Base-by-base conservation (phyloP, 805 yeast species). In the Sugiyamaella marilandica region DNA sequence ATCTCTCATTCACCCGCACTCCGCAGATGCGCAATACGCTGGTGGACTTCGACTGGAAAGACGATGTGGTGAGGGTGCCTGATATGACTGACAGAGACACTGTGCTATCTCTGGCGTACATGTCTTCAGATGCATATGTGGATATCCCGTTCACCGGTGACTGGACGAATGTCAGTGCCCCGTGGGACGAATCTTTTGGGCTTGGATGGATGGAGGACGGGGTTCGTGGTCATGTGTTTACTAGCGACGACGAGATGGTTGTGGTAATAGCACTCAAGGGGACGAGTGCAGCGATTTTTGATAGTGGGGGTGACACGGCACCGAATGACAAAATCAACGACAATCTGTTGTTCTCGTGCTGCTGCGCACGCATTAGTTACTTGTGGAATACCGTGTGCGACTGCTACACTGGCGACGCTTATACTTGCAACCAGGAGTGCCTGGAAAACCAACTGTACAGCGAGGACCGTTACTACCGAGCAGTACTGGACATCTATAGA, bases 361-460 rank as follows among this genome's bases (percentile, higher is more conserved):
- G 99, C 67, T 94, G 99, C 71, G 98, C 96, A 0, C 77, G 97
- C 36, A 85, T 92, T 1, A 81, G 94, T 36, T 90, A 89, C 59
- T 70, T 88, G 69, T 94, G 98, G 99, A 81, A 85, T 7, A 86
- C 97, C 0, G 98, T 90, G 0, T 94, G 99, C 70, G 97, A 90
- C 67, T 94, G 99, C 66, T 92, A 85, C 64, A 80, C 82, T 56
- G 72, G 72, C 16, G 81, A 79, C 49, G 79, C 95, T 0, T 88
- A 87, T 67, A 87, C 92, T 0, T 94, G 99, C 70, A 84, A 90
- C 68, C 94, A 89, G 68, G 78, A 78, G 54, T 94, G 99, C 65
- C 70, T 94, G 24, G 97, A 90, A 65, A 74, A 72, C 48, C 95
- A 87, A 63, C 69, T 91, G 47, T 73, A 80, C 64, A 71, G 85